Evolutionary conservation across 2,329 filamentous ascomycete genomes (phyloP).

Genomic region (Aspergillus eucalypticola): DNA sequence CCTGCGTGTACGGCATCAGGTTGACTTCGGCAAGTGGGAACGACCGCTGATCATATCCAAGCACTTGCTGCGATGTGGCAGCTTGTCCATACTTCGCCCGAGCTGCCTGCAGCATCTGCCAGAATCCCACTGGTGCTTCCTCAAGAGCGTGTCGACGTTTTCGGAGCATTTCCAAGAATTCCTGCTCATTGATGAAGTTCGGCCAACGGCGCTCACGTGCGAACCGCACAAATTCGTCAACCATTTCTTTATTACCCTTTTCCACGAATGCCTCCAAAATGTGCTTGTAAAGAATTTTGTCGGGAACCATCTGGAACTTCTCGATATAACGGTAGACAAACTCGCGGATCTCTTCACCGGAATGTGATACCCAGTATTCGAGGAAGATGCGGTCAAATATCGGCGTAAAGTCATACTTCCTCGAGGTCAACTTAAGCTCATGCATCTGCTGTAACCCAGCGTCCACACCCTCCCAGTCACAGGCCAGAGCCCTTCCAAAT

Average conservation of each 20-base stretch:
- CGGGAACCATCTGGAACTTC: slow-evolving; percentile 39
- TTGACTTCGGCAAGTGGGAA: slow-evolving; percentile 30
- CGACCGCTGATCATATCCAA: slow-evolving; percentile 38
- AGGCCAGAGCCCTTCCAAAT: slow-evolving; percentile 37
- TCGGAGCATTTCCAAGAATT: slow-evolving; percentile 36
- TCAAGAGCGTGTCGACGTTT: slow-evolving; percentile 37
- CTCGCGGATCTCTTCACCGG: slow-evolving; percentile 34
- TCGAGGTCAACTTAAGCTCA: slow-evolving; percentile 31
- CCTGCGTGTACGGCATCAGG: slow-evolving; percentile 24
- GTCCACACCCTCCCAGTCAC: slow-evolving; percentile 44
- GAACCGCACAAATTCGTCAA: slow-evolving; percentile 34
- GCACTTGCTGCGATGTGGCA: slow-evolving; percentile 36
- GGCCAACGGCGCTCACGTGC: slow-evolving; percentile 36
- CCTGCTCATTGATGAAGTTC: slow-evolving; percentile 30
- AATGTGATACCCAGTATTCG: slow-evolving; percentile 43
- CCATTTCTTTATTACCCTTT: slow-evolving; percentile 36
- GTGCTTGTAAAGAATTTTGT: slow-evolving; percentile 42
- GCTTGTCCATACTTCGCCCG: slow-evolving; percentile 34
- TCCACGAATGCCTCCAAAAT: slow-evolving; percentile 44
- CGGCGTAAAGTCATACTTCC: slow-evolving; percentile 31
- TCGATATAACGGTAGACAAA: slow-evolving; percentile 40
- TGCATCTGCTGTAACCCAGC: slow-evolving; percentile 42
- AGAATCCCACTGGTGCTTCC: slow-evolving; percentile 38
- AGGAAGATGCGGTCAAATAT: slow-evolving; percentile 45
- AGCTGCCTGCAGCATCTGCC: slow-evolving; percentile 44